Evolutionary conservation across 148 eudicot species (phyloP).

Genomic region (Chenopodium album): DNA sequence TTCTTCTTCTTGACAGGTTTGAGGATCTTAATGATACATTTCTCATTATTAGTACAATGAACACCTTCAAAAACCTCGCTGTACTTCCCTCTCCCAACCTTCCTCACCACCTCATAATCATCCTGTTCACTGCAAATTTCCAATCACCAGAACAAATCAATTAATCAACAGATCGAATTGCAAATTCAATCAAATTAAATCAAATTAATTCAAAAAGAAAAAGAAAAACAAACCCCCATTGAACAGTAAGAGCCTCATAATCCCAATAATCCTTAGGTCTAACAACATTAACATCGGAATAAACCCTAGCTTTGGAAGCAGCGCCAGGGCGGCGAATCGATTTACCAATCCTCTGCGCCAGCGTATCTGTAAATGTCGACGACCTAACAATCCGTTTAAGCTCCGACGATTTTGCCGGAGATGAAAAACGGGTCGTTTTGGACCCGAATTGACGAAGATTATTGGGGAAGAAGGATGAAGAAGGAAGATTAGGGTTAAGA

Average conservation of each 20-base stretch:
- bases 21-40: slow-evolving; percentile 90
- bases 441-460: slow-evolving; percentile 37
- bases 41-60: slow-evolving; percentile 69
- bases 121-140: slow-evolving; percentile 65
- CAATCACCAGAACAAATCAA: background rate
- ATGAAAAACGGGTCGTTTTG: slow-evolving; percentile 6
- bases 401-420: slow-evolving; percentile 13
- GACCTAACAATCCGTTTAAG: background rate
- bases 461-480: background rate
- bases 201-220: background rate
- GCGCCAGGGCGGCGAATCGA: slow-evolving; percentile 88
- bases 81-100: slow-evolving; percentile 93
- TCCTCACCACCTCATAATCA: slow-evolving; percentile 95
- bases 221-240: slow-evolving; percentile 70
- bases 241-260: slow-evolving; percentile 84
- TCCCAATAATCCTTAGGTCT: slow-evolving; percentile 93
- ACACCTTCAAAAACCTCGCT: slow-evolving; percentile 94
- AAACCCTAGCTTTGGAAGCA: slow-evolving; percentile 85
- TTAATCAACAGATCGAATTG: slow-evolving; percentile 4
- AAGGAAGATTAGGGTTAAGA: slow-evolving; percentile 2
- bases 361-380: slow-evolving; percentile 40
- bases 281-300: slow-evolving; percentile 71
- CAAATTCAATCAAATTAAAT: background rate
- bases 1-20: slow-evolving; percentile 97
- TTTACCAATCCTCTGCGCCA: slow-evolving; percentile 90